Evolutionary conservation across 2,329 filamentous ascomycete genomes (phyloP), one percentile per base, ranked within the genome.

Genomic region (Annulohypoxylon truncatum): DNA sequence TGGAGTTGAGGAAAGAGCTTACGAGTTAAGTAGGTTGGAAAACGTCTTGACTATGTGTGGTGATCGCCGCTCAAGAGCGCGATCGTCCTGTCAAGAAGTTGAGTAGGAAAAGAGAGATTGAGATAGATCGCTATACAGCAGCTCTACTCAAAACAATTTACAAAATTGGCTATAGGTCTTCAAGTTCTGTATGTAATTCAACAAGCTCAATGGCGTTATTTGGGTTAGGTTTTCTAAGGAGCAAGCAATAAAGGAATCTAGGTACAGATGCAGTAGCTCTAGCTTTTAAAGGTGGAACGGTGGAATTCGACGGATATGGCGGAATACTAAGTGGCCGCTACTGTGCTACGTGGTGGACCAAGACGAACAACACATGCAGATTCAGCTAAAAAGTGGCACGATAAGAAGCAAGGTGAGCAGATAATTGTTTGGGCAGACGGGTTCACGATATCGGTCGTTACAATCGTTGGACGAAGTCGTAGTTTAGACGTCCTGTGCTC

Each of bases 1-100:
- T 13, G 18, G 38, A 22, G 29, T 61, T 29, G 24, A 20, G 31
- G 61, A 22, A 15, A 79, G 26, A 38, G 84, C 93, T 81, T 88
- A 97, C 94, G 94, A 97, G 89, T 96, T 96, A 75, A 97, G 91
- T 77, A 96, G 91, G 85, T 97, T 97, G 87, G 94, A 95, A 91
- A 97, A 97, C 94, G 93, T 97, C 84, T 92, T 97, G 93, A 87
- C 91, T 90, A 82, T 80, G 81, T 77, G 77, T 38, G 73, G 81
- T 82, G 89, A 91, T 83, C 88, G 89, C 85, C 76, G 80, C 83
- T 79, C 81, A 74, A 67, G 72, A 82, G 82, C 84, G 87, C 85
- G 86, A 86, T 87, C 85, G 72, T 77, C 76, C 61, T 48, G 60
- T 61, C 53, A 67, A 70, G 58, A 64, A 53, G 44, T 53, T 53